phyloP scores from a whole-genome alignment of 352 stramenopile species.

The Pythium pyrilobum region DNA sequence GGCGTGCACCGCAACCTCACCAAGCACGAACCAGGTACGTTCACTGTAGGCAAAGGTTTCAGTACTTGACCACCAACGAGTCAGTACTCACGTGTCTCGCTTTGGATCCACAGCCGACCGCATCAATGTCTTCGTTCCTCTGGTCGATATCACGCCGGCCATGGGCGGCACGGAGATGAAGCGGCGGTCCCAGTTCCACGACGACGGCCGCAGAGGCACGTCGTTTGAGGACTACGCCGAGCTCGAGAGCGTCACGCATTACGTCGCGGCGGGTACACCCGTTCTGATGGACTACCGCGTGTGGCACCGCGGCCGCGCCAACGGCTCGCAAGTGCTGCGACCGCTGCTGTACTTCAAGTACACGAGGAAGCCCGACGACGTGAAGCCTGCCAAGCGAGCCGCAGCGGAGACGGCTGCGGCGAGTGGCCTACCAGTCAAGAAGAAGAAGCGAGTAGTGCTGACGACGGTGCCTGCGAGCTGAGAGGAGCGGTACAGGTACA shows the following conservation, averaged over 20 bases:
- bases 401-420: neutral
- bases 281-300: slow-evolving; percentile 77
- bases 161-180: slow-evolving; percentile 74
- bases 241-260: slow-evolving; percentile 45
- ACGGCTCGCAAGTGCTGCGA: slow-evolving; percentile 26
- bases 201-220: slow-evolving; percentile 23
- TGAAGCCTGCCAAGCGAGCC: neutral
- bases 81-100: neutral
- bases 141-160: slow-evolving; percentile 40
- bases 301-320: slow-evolving; percentile 63
- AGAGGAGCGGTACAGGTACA: neutral
- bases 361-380: slow-evolving; percentile 4
- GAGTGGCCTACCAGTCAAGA: neutral
- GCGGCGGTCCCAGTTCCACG: slow-evolving; percentile 41
- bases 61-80: no score
- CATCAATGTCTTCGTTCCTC: slow-evolving; percentile 70
- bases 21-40: slow-evolving; percentile 50
- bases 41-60: no score
- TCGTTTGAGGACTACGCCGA: slow-evolving; percentile 47
- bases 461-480: neutral
- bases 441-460: slow-evolving; percentile 14
- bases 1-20: slow-evolving; percentile 53
- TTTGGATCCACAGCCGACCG: slow-evolving; percentile 39
- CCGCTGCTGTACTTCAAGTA: slow-evolving; percentile 79
- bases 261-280: slow-evolving; percentile 47